A percentile compares a stretch with the other conserved stretches of the same genome.
Conservation (phyloP, 2,329 filamentous ascomycete genomes). For the Beauveria sp. region DNA sequence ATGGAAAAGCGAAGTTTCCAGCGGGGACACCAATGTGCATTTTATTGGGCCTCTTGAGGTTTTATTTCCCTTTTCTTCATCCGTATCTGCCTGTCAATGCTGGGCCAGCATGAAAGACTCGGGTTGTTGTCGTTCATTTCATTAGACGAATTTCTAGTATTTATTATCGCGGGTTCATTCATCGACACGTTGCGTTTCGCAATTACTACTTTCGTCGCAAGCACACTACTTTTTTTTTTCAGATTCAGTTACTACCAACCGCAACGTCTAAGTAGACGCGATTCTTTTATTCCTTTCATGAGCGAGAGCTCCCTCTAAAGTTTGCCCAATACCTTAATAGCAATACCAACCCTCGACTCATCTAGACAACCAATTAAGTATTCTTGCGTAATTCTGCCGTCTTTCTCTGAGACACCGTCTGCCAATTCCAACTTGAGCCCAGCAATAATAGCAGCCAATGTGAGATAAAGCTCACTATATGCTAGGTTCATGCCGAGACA, state of each 20-base stretch:
- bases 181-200: background rate
- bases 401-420: background rate
- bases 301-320: background rate
- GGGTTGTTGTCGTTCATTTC: background rate
- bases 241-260: background rate
- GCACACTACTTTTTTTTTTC: background rate
- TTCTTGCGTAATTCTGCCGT: background rate
- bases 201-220: background rate
- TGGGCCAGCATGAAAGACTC: background rate
- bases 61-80: background rate
- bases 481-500: background rate
- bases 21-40: background rate
- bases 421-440: background rate
- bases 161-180: background rate
- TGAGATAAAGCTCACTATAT: background rate
- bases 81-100: background rate
- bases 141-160: background rate
- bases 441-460: background rate
- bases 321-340: background rate
- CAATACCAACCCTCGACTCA: background rate
- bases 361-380: background rate
- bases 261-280: background rate
- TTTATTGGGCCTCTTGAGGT: background rate
- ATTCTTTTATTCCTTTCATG: background rate
- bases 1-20: conserved; percentile 5